These are phyloP conservation scores for Sarocladium brachiariae DNA, from an alignment of 2,329 filamentous ascomycete genomes.

Conservation along the genomic window DNA sequence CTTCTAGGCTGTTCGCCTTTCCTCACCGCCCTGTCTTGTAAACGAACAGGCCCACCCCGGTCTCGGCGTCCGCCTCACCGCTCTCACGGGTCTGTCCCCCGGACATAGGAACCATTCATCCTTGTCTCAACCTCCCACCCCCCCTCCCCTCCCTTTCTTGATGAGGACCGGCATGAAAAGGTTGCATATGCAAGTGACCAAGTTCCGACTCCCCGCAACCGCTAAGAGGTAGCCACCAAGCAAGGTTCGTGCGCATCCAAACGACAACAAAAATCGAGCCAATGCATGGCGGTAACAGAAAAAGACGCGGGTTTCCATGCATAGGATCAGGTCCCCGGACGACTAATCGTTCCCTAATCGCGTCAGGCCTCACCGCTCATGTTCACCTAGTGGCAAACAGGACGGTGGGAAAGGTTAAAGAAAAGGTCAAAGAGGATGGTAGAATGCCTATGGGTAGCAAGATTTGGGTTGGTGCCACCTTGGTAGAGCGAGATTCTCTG, in stretches of 20 bases:
- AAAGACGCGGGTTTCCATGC: not conserved
- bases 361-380: constrained; percentile 9
- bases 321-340: not conserved
- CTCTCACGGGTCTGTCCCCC: not conserved
- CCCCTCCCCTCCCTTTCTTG: too few species aligned
- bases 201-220: constrained; percentile 8
- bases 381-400: not conserved
- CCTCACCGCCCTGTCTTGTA: not conserved
- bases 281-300: not conserved
- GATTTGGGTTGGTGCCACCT: too few species aligned
- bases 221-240: not conserved
- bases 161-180: not conserved
- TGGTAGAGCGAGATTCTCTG: too few species aligned
- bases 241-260: not conserved
- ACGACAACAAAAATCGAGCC: not conserved
- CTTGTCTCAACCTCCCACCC: not conserved
- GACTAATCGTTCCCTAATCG: too few species aligned
- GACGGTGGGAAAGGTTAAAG: too few species aligned
- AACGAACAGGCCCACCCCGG: not conserved
- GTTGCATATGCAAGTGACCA: constrained; percentile 9
- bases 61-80: constrained; percentile 8
- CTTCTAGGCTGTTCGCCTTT: too few species aligned
- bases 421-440: too few species aligned
- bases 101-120: not conserved
- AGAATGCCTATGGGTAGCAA: too few species aligned